These are phyloP conservation scores for Suillus sp. DNA, from an alignment of 768 basidiomycete genomes.

Conservation along the genomic window DNA sequence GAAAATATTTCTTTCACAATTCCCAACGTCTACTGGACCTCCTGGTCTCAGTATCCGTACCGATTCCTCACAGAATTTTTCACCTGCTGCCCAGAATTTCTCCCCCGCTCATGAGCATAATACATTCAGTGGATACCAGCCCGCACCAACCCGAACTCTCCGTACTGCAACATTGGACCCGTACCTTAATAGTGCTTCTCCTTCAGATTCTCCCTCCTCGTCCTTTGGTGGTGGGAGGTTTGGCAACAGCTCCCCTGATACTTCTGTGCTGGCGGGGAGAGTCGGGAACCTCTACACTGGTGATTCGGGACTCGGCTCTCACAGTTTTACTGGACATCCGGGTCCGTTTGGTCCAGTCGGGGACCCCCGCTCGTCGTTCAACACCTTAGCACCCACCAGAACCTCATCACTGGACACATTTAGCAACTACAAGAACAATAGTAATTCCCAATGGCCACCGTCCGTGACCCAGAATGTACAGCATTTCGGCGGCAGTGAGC, in stretches of 20 bases:
- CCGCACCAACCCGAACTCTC: constrained; percentile 61
- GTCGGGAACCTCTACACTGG: constrained; percentile 38
- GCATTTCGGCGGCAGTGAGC: constrained; percentile 24
- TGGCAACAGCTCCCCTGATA: constrained; percentile 70
- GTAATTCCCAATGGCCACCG: constrained; percentile 39
- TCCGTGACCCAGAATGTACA: constrained; percentile 27
- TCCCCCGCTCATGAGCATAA: constrained; percentile 40
- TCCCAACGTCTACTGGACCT: constrained; percentile 43
- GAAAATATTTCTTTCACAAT: constrained; percentile 65
- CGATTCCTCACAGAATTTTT: constrained; percentile 50
- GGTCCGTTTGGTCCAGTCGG: constrained; percentile 38
- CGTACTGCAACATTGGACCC: constrained; percentile 64
- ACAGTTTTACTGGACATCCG: constrained; percentile 35
- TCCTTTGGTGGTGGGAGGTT: constrained; percentile 67
- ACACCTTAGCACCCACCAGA: constrained; percentile 35
- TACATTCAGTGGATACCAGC: constrained; percentile 58
- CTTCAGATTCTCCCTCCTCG: constrained; percentile 73
- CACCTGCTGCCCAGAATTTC: constrained; percentile 42
- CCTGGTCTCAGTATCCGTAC: constrained; percentile 55
- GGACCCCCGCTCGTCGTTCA: constrained; percentile 41
- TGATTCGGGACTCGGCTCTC: constrained; percentile 40
- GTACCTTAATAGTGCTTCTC: constrained; percentile 54
- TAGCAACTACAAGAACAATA: constrained; percentile 35
- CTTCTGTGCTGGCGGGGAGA: constrained; percentile 54
- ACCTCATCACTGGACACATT: constrained; percentile 41